Evolutionary conservation across 805 yeast species (phyloP).

Genomic region (Spathaspora gorwiae): DNA sequence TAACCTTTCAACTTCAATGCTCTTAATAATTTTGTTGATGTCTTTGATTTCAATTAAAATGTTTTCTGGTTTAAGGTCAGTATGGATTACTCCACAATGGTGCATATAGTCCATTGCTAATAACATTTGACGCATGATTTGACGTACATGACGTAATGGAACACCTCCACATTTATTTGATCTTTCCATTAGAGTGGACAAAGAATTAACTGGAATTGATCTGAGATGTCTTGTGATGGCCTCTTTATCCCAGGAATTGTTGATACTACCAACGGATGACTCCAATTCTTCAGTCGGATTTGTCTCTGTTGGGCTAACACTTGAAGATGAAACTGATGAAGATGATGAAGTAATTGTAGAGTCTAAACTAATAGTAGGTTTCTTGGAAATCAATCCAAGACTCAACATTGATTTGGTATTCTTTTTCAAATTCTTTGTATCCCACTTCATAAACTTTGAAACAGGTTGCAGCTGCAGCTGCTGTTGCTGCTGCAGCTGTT

Average conservation of each 20-base stretch:
- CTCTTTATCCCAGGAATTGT: background rate
- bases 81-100: constrained; percentile 35
- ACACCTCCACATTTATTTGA: constrained; percentile 47
- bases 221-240: constrained; percentile 7
- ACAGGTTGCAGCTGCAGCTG: background rate
- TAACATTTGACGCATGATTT: constrained; percentile 52
- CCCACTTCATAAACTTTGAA: constrained; percentile 16
- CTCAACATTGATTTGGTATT: constrained; percentile 19
- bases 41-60: constrained; percentile 36
- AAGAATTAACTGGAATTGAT: constrained; percentile 10
- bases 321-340: background rate
- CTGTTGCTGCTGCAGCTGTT: background rate
- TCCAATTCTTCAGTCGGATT: background rate
- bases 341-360: background rate
- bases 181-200: constrained; percentile 26
- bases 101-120: constrained; percentile 56
- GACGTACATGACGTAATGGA: constrained; percentile 51
- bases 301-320: constrained; percentile 3
- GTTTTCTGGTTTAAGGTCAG: constrained; percentile 43
- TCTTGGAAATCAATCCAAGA: constrained; percentile 13
- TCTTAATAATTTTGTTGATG: constrained; percentile 46
- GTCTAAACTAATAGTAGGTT: background rate
- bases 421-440: constrained; percentile 14
- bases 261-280: background rate
- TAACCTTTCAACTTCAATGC: constrained; percentile 31